phyloP scores from a whole-genome alignment of 2,329 filamentous ascomycete species.

The Geosmithia putterillii region DNA sequence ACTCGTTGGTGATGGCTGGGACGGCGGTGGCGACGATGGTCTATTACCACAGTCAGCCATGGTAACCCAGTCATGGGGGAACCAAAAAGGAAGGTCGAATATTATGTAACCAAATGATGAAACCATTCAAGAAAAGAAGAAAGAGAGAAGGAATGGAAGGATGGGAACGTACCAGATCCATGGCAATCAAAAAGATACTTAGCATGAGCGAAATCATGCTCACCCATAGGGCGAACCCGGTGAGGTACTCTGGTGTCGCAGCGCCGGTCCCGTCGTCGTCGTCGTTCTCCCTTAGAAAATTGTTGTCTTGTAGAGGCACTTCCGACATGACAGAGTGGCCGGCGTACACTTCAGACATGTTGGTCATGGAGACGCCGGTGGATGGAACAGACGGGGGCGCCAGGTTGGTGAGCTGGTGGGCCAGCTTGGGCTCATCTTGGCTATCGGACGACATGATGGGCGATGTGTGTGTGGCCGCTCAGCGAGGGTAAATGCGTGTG shows the following conservation, averaged over 20 bases:
- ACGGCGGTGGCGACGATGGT: slow-evolving; percentile 6
- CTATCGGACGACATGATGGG: no score
- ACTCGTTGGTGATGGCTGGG: slow-evolving; percentile 7
- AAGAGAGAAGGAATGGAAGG: neutral
- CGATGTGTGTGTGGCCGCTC: no score
- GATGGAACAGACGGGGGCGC: no score
- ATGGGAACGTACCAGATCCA: slow-evolving; percentile 26
- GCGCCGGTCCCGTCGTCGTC: neutral
- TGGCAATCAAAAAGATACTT: slow-evolving; percentile 34
- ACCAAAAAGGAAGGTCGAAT: neutral
- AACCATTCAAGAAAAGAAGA: neutral
- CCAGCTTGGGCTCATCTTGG: no score
- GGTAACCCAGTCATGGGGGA: neutral
- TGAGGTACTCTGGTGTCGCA: neutral
- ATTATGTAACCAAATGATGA: neutral
- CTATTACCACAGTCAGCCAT: neutral
- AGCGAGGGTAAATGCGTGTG: no score
- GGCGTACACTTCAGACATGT: no score
- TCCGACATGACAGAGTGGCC: neutral
- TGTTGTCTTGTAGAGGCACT: neutral
- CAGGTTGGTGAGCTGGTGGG: no score
- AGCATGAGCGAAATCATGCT: slow-evolving; percentile 9
- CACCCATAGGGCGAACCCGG: neutral
- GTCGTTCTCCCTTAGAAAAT: neutral
- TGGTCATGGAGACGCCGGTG: no score